Base-by-base conservation (phyloP, 495 filamentous ascomycete species). In the Neurospora sublineolata region DNA sequence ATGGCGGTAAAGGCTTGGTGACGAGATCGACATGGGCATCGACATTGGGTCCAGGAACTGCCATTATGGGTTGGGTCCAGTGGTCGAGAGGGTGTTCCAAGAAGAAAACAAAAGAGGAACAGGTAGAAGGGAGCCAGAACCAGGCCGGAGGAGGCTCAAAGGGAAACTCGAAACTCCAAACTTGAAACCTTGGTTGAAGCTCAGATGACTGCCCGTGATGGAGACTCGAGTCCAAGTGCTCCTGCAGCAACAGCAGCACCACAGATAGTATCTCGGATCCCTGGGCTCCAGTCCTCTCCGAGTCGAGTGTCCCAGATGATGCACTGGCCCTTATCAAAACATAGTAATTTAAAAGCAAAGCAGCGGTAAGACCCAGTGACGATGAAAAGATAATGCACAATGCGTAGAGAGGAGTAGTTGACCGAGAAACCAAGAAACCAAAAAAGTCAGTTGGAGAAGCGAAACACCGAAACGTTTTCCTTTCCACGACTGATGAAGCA, bases 301-400 rank as follows among this genome's bases (percentile, higher is more conserved):
- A 64, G 52, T 64, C 27, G 12, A 33, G 52, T 64, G 14, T 18
- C 33, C 52, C 52, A 33, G 14, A 64, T 64, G 52, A 64, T 64
- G 52, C 52, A 64, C 52, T 36, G 52, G 52, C 52, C 52, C 52
- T 64, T 33, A 64, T 33, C 52, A 18, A 64, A 64, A 33, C 52
- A 64, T 64, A 27, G 27, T 64, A 33, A 64, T 64, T 30, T 64
- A 64, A 33, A 27, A 70, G 39, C 37, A 69, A 60, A 30, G 60
- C 64, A 33, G 52, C 52, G 52, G 67, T 20, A 68, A 70, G 70
- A 30, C 11, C 37, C 23, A 67, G 70, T 52, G 33, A 30, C 68
- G 27, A 70, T 73, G 71, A 77, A 75, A 75, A 73, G 73, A 77
- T 77, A 72, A 75, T 75, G 46, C 67, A 76, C 68, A 71, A 70